Base-by-base conservation (phyloP, 768 basidiomycete species). In the Glaciozyma martinii region DNA sequence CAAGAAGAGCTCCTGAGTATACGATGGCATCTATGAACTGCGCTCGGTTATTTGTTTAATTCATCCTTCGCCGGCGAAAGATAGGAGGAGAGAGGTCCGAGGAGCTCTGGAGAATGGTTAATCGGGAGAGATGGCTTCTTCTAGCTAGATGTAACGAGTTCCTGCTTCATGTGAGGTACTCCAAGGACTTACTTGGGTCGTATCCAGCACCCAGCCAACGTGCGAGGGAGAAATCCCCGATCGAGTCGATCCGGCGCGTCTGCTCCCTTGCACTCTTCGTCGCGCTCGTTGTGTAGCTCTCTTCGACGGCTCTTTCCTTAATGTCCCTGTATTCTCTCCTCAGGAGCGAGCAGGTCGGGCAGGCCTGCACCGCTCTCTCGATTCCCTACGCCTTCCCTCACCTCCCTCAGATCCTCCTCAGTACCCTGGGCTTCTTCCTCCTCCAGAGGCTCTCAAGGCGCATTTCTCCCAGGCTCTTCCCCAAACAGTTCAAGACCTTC, bases 1-100 rank as follows among this genome's bases (percentile, higher is more conserved):
- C 55, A 67, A 67, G 56, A 62, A 47, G 19, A 52, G 63, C n/a
- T 67, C n/a, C 3, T n/a, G 49, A 27, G n/a, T n/a, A n/a, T n/a
- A n/a, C n/a, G n/a, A n/a, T n/a, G n/a, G n/a, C n/a, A n/a, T n/a
- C n/a, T n/a, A n/a, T n/a, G n/a, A n/a, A n/a, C 6, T 19, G 10
- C 8, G 10, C 10, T 21, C 10, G 46, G 21, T n/a, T 23, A n/a
- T 7, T 50, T n/a, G 49, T 5, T 50, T n/a, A 5, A n/a, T n/a
- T n/a, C n/a, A n/a, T n/a, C n/a, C n/a, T n/a, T n/a, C n/a, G n/a
- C n/a, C n/a, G n/a, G n/a, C n/a, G n/a, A n/a, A n/a, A n/a, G n/a
- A n/a, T n/a, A n/a, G n/a, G n/a, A n/a, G n/a, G n/a, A n/a, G n/a
- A n/a, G n/a, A n/a, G n/a, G n/a, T n/a, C n/a, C n/a, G n/a, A n/a